Evolutionary conservation across 2,329 filamentous ascomycete species (phyloP), one percentile per base, ranked within the genome.

Genomic region (Tothia fuscella): DNA sequence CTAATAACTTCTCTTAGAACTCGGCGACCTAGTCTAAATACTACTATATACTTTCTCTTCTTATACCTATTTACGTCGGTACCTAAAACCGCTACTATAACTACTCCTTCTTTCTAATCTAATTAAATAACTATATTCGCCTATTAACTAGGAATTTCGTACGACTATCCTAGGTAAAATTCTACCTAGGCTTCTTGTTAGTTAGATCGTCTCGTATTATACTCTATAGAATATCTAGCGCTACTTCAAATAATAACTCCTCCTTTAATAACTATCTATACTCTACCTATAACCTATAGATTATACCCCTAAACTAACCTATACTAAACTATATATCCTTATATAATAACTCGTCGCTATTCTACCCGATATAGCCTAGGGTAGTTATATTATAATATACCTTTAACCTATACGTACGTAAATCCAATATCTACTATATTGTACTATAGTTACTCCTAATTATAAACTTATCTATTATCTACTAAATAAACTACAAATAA

Each of bases 1-100:
- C 39, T 14, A 51, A 19, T 26, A 53, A 41, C 43, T 51, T 46
- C 47, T 50, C 45, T n/a, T 43, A 33, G 17, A 49, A 53, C 35
- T 10, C 13, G 6, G 7, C 13, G 12, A 42, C 25, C 12, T 39
- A 12, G 5, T 5, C 41, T 21, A 50, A 44, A 41, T 48, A 52
- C 22, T 36, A n/a, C 44, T 47, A 30, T 4, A 51, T 41, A 6
- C 32, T 25, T 4, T 38, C 13, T 19, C 38, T 6, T 5, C 13
- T 37, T 10, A 36, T 35, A 19, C 36, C 29, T 3, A 38, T 26
- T 10, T 41, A 33, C 16, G 34, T 39, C 5, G 2, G 26, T 37
- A 45, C 40, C 3, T 46, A 39, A 26, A 48, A 48, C 20, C 20
- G 28, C 29, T 22, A 28, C 14, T n/a, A n/a, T 19, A 7, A 31